Evolutionary conservation across 2,329 filamentous ascomycete species (phyloP), one percentile per base, ranked within the genome.

Genomic region (Tolypocladium guangdongense): DNA sequence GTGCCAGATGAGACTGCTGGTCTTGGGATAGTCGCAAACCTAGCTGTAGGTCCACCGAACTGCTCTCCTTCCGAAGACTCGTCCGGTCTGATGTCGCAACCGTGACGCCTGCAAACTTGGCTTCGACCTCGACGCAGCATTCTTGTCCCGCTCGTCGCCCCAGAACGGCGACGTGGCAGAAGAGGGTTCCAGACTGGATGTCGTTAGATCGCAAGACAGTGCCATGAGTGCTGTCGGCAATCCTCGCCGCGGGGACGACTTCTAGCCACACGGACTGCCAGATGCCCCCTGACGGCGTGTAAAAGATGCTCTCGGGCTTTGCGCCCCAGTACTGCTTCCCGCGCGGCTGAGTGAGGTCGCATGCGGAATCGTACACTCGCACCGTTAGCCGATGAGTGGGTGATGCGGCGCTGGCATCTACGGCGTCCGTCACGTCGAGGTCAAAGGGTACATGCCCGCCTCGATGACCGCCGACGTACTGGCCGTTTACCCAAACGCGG

Each of bases 311-410:
- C 63, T 84, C 80, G 0, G 81, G 78, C 63, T 81, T 73, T 1
- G 78, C 76, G 4, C 73, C 75, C 81, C 81, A 84, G 61, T 83
- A 83, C 65, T 87, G 84, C 64, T 87, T 87, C 0, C 84, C 84
- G 35, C 84, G 73, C 1, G 81, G 84, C 63, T 87, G 83, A 0
- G 78, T 77, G 8, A 86, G 67, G 55, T 87, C 83, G 55, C 77
- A 78, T 0, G 83, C 79, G 0, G 83, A 86, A 64, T 87, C 83
- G 39, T 77, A 78, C 0, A 85, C 78, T 3, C 83, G 73, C 4
- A 86, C 52, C 0, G 78, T 81, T 5, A 87, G 61, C 1, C 73
- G 68, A 11, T 73, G 60, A 2, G 59, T 62, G 0, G 63, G 16
- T 18, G 57, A 61, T 0, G 57, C 60, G 6, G 52, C 53, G 33